Base-by-base conservation (phyloP, 345 rosid genomes). In the Rhizophora apiculata region DNA sequence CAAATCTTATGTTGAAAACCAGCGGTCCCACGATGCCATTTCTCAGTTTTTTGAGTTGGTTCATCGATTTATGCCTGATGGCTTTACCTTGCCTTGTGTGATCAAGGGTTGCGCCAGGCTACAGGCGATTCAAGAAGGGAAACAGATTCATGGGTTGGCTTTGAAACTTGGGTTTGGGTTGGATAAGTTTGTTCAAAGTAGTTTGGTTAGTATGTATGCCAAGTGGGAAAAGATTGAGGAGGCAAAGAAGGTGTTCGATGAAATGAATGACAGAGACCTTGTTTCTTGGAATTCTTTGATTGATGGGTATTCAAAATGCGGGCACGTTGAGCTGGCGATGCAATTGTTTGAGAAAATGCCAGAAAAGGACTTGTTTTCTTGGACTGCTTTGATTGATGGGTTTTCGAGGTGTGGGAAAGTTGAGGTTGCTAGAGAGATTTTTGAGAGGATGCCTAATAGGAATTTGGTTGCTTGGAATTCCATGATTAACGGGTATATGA, bases 161-260 rank as follows among this genome's bases (percentile, higher is more conserved):
- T 2, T 82, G 65, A 86, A 88, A 71, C 70, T 82, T 13, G 89
- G 86, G 57, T 80, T 81, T 29, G 72, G 76, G 7, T 68, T 71
- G 2, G 85, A 88, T 80, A 84, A 80, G 76, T 85, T 83, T 73
- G 84, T 86, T 46, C 81, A 76, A 80, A 81, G 85, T 57, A 83
- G 88, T 76, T 78, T 86, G 63, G 84, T 85, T n/a, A 83, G 79
- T 36, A 68, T 83, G 76, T 82, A 85, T 62, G 77, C 85, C 0
- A 80, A 82, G 78, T 82, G 84, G 30, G 77, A 78, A 1, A 48
- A 77, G 60, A 78, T 86, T 54, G 84, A 61, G 29, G 64, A 43
- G 51, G 86, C 85, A 1, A 67, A 71, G 56, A 77, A 80, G 64
- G 82, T 80, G 73, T 87, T 87, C 29, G 85, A 82, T 65, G 64